These are phyloP conservation scores for Avena atlantica DNA, from an alignment of 176 grass and related monocot species.

Conservation along the genomic window DNA sequence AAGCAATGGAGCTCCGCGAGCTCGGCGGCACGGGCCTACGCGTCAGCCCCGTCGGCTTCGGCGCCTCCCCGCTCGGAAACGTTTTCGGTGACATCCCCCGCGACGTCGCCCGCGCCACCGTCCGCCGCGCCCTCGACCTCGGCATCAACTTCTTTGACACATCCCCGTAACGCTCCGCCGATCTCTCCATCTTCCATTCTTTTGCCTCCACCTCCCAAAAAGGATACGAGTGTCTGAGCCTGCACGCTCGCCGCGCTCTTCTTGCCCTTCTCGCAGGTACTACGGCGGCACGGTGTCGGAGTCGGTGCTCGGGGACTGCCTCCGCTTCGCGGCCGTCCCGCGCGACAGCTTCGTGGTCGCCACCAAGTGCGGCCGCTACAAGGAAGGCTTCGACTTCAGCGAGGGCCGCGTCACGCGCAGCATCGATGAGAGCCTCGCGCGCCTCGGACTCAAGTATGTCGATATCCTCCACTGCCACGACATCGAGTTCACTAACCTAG, in stretches of 20 bases:
- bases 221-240: background rate
- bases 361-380: conserved; percentile 92
- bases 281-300: conserved; percentile 81
- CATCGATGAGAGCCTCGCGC: conserved; percentile 78
- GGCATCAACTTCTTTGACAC: conserved; percentile 98
- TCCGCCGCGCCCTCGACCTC: conserved; percentile 74
- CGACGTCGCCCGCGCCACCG: conserved; percentile 64
- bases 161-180: conserved; percentile 45
- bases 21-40: conserved; percentile 71
- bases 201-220: background rate
- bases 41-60: conserved; percentile 80
- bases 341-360: conserved; percentile 66
- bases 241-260: background rate
- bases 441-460: conserved; percentile 80
- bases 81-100: conserved; percentile 70
- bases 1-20: conserved; percentile 71
- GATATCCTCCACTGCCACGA: conserved; percentile 91
- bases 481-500: conserved; percentile 85
- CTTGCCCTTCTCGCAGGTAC: conserved; percentile 54
- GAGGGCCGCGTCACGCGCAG: conserved; percentile 67
- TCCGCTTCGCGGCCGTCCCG: conserved; percentile 60
- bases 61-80: conserved; percentile 84
- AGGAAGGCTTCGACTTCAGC: conserved; percentile 86
- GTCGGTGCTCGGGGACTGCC: conserved; percentile 83
- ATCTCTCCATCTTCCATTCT: no score